Base-by-base conservation (phyloP, 75 land plant species). In the Chamaecyparis obtusa region DNA sequence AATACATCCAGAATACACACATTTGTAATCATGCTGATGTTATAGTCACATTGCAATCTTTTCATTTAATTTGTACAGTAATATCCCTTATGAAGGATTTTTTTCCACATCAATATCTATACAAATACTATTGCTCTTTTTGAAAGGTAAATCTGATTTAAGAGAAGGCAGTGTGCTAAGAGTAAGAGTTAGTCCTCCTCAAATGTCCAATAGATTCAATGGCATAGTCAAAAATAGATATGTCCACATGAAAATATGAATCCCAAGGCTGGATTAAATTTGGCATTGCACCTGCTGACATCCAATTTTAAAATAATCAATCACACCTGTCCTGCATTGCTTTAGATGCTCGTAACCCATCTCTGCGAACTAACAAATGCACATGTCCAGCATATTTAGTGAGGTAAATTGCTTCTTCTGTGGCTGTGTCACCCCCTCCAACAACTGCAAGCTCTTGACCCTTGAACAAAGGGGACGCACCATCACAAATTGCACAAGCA, bases 401-500 rank as follows among this genome's bases (percentile, higher is more conserved):
- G 44, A 97, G 90, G 87, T 97, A 97, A 35, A 97, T 60, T 55
- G 99, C 95, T 89, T 97, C 99, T 87, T 97, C 99, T 27, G 99
- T 95, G 46, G 99, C 99, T 75, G 99, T 97, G 89, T 97, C 99
- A 86, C 99, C 99, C 72, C 99, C 99, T 90, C 99, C 99, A 88
- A 97, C 98, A 57, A 97, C 99, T 57, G 99, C 98, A 56, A 97
- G 95, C 69, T 89, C 95, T 89, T 97, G 98, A 1, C 95, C 98
- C 84, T 94, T 97, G 83, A 96, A 97, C 36, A 97, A 71, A 39
- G 99, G 99, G 8, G 98, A 96, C 64, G 99, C 99, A 46, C 99
- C 99, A 93, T 97, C 99, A 90, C 99, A 97, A 55, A 97, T 97
- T 35, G 99, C 99, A 92, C 99, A 97, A 32, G 99, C 99, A 91